Percentiles rank a stretch among this genome's conserved stretches.
Conservation (phyloP, 1,284 basidiomycete species). For the Prillingera fragicola region DNA sequence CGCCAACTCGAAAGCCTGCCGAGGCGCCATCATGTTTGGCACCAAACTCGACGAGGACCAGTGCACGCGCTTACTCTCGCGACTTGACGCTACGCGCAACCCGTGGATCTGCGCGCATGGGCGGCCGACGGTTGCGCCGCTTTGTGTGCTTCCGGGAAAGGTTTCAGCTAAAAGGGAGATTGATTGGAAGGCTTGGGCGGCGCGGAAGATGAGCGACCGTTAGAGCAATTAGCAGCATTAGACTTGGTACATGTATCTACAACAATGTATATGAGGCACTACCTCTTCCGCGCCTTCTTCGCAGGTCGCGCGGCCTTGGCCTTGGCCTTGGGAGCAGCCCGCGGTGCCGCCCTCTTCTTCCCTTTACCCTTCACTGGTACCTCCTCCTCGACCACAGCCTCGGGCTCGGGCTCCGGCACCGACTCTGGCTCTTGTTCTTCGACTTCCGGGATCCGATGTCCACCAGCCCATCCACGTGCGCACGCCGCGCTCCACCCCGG, state of each 20-base stretch:
- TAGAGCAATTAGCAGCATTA: too few species aligned
- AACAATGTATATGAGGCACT: neutral
- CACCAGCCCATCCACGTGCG: slow-evolving; percentile 32
- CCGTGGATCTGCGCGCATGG: slow-evolving; percentile 96
- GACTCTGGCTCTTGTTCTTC: slow-evolving; percentile 7
- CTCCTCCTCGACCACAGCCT: slow-evolving; percentile 8
- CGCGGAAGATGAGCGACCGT: neutral
- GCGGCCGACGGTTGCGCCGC: slow-evolving; percentile 46
- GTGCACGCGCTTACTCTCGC: slow-evolving; percentile 61
- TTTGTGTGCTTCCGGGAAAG: slow-evolving; percentile 27
- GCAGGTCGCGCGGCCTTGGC: neutral
- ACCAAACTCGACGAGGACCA: slow-evolving; percentile 66
- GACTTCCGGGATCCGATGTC: slow-evolving; percentile 15
- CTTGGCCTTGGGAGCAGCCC: neutral
- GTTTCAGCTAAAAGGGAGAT: neutral
- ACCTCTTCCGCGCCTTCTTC: slow-evolving; percentile 1
- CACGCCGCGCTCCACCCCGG: slow-evolving; percentile 35
- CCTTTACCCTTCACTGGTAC: slow-evolving; percentile 2
- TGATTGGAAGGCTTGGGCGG: neutral
- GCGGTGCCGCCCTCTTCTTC: slow-evolving; percentile 2
- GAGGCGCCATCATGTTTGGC: slow-evolving; percentile 96
- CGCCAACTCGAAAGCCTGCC: slow-evolving; percentile 85
- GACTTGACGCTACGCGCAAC: slow-evolving; percentile 64
- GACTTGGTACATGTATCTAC: slow-evolving; percentile 7
- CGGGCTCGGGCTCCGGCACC: slow-evolving; percentile 2